phyloP scores from a whole-genome alignment of 345 rosid genomes.

The Lagerstroemia speciosa region DNA sequence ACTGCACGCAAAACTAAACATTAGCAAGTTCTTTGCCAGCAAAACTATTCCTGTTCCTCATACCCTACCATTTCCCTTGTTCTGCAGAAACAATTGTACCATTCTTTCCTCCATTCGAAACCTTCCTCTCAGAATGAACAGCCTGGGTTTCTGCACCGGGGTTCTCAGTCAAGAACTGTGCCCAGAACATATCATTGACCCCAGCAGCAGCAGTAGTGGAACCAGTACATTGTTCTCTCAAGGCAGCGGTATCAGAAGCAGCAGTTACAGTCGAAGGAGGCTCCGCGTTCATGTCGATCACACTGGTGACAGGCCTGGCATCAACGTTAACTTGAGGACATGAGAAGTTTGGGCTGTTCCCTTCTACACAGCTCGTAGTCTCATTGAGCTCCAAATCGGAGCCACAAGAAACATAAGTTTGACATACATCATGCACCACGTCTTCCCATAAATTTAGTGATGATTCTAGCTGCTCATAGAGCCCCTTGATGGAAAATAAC shows the following conservation, averaged over 20 bases:
- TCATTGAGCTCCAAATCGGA: constrained; percentile 56
- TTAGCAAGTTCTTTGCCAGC: background rate
- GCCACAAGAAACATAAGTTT: constrained; percentile 16
- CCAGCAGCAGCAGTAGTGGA: constrained; percentile 45
- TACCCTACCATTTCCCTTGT: background rate
- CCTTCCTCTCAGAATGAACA: constrained; percentile 33
- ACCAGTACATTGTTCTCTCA: constrained; percentile 19
- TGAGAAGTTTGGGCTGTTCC: constrained; percentile 35
- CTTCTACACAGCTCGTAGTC: constrained; percentile 57
- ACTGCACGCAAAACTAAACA: background rate
- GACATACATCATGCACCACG: constrained; percentile 30
- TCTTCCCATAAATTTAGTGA: constrained; percentile 68
- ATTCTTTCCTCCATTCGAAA: background rate
- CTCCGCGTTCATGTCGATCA: constrained; percentile 1
- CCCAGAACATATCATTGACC: constrained; percentile 87
- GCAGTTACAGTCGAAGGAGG: background rate
- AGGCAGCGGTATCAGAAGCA: constrained; percentile 26
- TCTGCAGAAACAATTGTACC: background rate
- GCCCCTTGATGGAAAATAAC: constrained; percentile 35
- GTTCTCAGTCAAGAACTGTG: constrained; percentile 91
- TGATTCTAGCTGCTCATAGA: constrained; percentile 54
- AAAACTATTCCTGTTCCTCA: background rate
- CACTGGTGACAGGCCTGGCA: background rate
- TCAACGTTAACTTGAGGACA: background rate
- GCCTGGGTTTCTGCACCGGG: constrained; percentile 75